Base-by-base conservation (phyloP, 345 rosid genomes). In the Clausena lansium region DNA sequence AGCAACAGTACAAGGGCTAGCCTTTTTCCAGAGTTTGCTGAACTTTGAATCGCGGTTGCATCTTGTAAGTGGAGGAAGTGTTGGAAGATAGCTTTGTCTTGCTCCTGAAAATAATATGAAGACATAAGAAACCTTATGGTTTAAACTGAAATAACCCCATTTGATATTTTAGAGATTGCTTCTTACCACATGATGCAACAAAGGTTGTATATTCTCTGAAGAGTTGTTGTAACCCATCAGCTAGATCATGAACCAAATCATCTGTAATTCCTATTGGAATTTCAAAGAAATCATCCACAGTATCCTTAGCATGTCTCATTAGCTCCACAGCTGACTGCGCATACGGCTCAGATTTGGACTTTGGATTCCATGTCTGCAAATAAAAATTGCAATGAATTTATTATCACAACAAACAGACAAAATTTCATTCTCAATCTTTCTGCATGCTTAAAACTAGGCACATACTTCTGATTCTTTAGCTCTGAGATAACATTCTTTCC, bases 341-440 rank as follows among this genome's bases (percentile, higher is more conserved):
- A 50, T 94, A 91, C 0, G 99, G 98, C 81, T 96, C 98, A 7
- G 90, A 88, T 86, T 94, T 96, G 52, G 99, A 92, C 80, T 90
- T 94, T 0, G 99, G 99, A 69, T 91, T 96, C 99, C 98, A 96
- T 3, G 97, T 94, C 99, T 96, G 79, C 67, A 81, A 45, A 57
- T 50, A 62, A 22, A 54, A 61, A 78, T 30, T 61, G 54, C 20
- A 38, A 45, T 36, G 27, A 55, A 28, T 15, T 33, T 27, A 24
- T 14, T 25, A 8, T 54, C 2, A 64, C 6, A 45, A 75, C 13
- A 65, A 64, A 32, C 33, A 11, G 65, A 75, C 13, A 9, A 38
- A 41, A 24, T 73, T 33, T 65, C 68, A 64, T 27, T 32, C 22
- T 13, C 22, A n/a, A 35, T 35, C 6, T 52, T 20, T 35, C 28